A percentile compares a stretch with the other conserved stretches of the same genome.
These are phyloP conservation scores for Penicillium sp. DNA, from an alignment of 2,329 filamentous ascomycete species.

Conservation along the genomic window DNA sequence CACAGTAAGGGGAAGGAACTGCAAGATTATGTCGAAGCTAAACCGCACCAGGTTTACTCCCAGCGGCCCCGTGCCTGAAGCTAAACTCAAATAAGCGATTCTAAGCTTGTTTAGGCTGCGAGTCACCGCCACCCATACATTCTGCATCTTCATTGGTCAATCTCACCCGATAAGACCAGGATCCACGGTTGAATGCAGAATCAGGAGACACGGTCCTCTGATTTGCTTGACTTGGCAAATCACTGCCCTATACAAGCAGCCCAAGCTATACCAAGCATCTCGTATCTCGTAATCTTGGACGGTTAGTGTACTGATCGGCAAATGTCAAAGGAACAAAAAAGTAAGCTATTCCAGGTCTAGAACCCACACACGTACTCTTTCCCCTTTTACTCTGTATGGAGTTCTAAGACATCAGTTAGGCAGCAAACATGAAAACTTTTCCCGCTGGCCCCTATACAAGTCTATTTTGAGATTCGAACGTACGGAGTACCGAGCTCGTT, in stretches of 20 bases:
- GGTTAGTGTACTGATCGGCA: background rate
- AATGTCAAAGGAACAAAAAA: background rate
- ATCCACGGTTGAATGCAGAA: conserved; percentile 4
- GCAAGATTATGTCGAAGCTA: background rate
- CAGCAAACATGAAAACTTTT: background rate
- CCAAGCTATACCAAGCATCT: background rate
- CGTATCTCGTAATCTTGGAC: background rate
- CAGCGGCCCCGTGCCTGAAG: conserved; percentile 17
- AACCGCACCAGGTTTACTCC: background rate
- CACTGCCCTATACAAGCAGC: background rate
- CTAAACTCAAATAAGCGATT: conserved; percentile 2
- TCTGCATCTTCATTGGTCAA: background rate
- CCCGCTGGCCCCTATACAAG: background rate
- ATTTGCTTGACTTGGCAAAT: too few relatives aligned
- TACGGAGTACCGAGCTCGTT: background rate
- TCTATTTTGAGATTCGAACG: background rate
- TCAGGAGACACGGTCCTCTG: background rate
- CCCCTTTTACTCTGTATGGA: background rate
- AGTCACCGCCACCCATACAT: background rate
- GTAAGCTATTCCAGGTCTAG: background rate
- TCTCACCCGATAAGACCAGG: background rate
- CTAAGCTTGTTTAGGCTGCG: background rate
- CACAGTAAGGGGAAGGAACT: conserved; percentile 20
- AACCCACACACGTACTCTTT: background rate
- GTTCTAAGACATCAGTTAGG: background rate